A percentile compares a stretch with the other conserved stretches of the same genome.
phyloP scores from a whole-genome alignment of 768 basidiomycete species.

The Termitomyces sp. region DNA sequence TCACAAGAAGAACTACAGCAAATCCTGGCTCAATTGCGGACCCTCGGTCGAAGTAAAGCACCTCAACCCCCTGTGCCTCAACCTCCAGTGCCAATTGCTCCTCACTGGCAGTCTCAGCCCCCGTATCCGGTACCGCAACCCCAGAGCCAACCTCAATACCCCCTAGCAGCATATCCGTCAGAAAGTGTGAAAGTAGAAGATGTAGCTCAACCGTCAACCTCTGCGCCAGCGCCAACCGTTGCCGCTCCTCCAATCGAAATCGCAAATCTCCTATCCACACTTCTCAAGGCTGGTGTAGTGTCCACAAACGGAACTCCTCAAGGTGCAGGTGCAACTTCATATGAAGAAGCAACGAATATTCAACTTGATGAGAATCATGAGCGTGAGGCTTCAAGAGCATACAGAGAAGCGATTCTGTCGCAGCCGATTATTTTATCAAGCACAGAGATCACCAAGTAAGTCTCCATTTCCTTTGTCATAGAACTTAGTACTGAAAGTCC shows the following conservation, averaged over 20 bases:
- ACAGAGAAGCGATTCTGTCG: slow-evolving; percentile 56
- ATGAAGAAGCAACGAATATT: slow-evolving; percentile 31
- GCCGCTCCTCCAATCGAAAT: slow-evolving; percentile 39
- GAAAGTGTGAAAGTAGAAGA: slow-evolving; percentile 19
- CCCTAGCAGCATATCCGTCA: slow-evolving; percentile 9
- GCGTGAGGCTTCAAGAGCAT: slow-evolving; percentile 48
- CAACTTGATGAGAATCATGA: slow-evolving; percentile 29
- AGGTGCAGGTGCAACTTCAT: slow-evolving; percentile 40
- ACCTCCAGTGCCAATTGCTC: slow-evolving; percentile 13
- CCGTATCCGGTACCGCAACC: slow-evolving; percentile 14
- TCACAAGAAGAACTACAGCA: slow-evolving; percentile 77
- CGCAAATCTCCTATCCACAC: slow-evolving; percentile 56
- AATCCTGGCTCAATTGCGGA: slow-evolving; percentile 68
- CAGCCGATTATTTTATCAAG: slow-evolving; percentile 61
- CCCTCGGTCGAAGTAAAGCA: slow-evolving; percentile 45
- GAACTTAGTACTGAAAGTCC: slow-evolving; percentile 1
- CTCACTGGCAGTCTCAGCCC: slow-evolving; percentile 19
- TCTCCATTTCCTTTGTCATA: slow-evolving; percentile 1
- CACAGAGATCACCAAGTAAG: slow-evolving; percentile 71
- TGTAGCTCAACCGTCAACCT: slow-evolving; percentile 18
- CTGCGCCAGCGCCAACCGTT: slow-evolving; percentile 22
- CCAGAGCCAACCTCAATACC: slow-evolving; percentile 14
- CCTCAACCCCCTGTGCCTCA: slow-evolving; percentile 25
- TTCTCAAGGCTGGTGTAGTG: slow-evolving; percentile 79
- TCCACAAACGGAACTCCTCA: slow-evolving; percentile 48